Base-by-base conservation (phyloP, 495 filamentous ascomycete genomes). In the Pyrenula massariospora region DNA sequence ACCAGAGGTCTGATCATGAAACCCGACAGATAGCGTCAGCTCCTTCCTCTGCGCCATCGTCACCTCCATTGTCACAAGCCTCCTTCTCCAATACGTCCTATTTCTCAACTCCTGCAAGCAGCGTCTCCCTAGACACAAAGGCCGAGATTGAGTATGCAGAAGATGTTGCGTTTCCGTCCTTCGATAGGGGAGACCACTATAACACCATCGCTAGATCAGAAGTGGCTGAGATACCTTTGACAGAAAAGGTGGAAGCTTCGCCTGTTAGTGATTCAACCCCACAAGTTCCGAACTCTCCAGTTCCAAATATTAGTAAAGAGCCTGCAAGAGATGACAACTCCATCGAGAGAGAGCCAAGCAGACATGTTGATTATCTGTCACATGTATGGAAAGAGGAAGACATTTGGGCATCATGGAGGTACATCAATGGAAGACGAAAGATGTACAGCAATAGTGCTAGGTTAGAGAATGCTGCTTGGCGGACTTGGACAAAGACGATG, bases 321-420 rank as follows among this genome's bases (percentile, higher is more conserved):
- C 75, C 53, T 61, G 72, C 59, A 1, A 56, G 48, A 50, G 93
- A 98, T 64, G 93, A 97, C 68, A 87, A 81, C 15, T 84, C 86
- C 22, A 75, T 96, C 23, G 77, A 83, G 57, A 76, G 75, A 22
- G 84, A 89, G 61, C 93, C 93, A 22, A 91, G 89, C 12, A 76
- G 88, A 25, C 93, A 97, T 72, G 93, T 97, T 36, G 93, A 98
- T 70, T 98, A 98, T 66, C 77, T 98, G 3, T 95, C 92, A 31
- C 88, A 98, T 63, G 82, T 92, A 55, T 98, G 93, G 93, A 82
- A 80, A 48, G 92, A 97, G 71, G 92, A 96, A 69, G 93, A 98
- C 69, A 94, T 98, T 11, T 98, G 93, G 93, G 80, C 88, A 12
- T 96, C 92, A 2, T 98, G 93, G 93, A 83, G 89, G 57, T 89